phyloP scores from a whole-genome alignment of 495 filamentous ascomycete species.

The Hypoxylon fuscum region DNA sequence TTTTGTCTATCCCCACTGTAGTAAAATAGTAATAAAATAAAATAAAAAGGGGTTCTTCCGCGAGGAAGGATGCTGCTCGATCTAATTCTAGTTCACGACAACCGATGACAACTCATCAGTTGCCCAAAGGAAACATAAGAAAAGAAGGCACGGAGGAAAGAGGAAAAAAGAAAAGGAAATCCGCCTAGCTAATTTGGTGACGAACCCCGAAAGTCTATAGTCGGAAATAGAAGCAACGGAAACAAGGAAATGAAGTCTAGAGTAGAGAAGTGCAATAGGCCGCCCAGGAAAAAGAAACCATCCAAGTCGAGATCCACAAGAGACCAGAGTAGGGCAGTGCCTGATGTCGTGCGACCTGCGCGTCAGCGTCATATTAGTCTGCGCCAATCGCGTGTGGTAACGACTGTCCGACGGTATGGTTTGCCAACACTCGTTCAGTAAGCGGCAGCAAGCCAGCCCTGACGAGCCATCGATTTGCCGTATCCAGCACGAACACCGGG shows the following conservation, averaged over 20 bases:
- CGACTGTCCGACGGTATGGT: constrained; percentile 5
- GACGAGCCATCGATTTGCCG: constrained; percentile 3
- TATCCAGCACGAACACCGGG: not conserved
- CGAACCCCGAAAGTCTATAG: constrained; percentile 14
- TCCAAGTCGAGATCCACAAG: constrained; percentile 8
- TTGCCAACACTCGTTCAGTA: constrained; percentile 15
- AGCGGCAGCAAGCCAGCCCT: constrained; percentile 4
- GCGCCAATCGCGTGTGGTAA: constrained; percentile 20
- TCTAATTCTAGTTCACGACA: constrained; percentile 35
- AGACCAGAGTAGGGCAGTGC: constrained; percentile 11
- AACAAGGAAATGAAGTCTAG: constrained; percentile 5
- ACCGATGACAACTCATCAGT: constrained; percentile 4
- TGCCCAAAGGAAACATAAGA: constrained; percentile 6
- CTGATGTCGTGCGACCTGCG: constrained; percentile 21
- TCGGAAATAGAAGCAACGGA: constrained; percentile 7
- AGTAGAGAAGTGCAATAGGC: not conserved
- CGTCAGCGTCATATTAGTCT: constrained; percentile 28
- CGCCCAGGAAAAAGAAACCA: constrained; percentile 4
- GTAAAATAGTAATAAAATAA: constrained; percentile 2
- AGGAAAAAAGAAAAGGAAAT: constrained; percentile 6
- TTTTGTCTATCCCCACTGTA: constrained; percentile 9
- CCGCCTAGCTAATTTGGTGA: constrained; percentile 10
- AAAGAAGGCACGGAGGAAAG: constrained; percentile 3
- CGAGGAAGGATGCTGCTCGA: constrained; percentile 33
- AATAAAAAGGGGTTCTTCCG: constrained; percentile 27